Evolutionary conservation across 1,284 basidiomycete genomes (phyloP), one percentile per base, ranked within the genome.

Genomic region (Trametes sp.): DNA sequence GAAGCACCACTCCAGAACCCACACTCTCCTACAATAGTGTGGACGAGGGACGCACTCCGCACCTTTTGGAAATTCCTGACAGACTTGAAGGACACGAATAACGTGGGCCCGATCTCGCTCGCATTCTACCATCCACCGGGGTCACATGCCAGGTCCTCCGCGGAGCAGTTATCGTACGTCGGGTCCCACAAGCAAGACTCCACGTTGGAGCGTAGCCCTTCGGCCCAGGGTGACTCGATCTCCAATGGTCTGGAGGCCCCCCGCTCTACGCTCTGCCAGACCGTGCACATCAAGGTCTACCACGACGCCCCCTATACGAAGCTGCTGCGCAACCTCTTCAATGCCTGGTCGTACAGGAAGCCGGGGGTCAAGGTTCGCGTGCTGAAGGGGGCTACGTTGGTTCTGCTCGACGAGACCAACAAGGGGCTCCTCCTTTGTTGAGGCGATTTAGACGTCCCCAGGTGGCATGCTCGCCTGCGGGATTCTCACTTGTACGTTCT

Each of bases 211-310:
- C 48, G 2, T 4, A 29, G 8, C 35, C 14, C 19, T 33, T 42
- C 23, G 2, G 11, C 8, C 9, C 42, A 4, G n/a, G 21, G 36
- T 31, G 4, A 38, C 21, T n/a, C 28, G 7, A 1, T 6, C 19
- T n/a, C 16, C 19, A 28, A 24, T 29, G 10, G 13, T 19, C 35
- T 44, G 23, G 28, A 38, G 61, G 67, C 48, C 61, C 66, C 61
- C 63, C 63, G 63, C 51, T 46, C 64, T 10, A 66, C 70, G 19
- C 64, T 84, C 33, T 73, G 74, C 29, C 67, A 65, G 3, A 70
- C 79, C 41, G 87, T 88, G 67, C 78, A 87, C 69, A 81, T 90
- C 76, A 88, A 87, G 72, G 70, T 90, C 24, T 87, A 87, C 71
- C 87, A 88, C 68, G 86, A 87, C 64, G 78, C 80, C 21, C 64